These are phyloP conservation scores for Globisporangium mamillatum DNA, from an alignment of 352 stramenopile species.

Conservation along the genomic window DNA sequence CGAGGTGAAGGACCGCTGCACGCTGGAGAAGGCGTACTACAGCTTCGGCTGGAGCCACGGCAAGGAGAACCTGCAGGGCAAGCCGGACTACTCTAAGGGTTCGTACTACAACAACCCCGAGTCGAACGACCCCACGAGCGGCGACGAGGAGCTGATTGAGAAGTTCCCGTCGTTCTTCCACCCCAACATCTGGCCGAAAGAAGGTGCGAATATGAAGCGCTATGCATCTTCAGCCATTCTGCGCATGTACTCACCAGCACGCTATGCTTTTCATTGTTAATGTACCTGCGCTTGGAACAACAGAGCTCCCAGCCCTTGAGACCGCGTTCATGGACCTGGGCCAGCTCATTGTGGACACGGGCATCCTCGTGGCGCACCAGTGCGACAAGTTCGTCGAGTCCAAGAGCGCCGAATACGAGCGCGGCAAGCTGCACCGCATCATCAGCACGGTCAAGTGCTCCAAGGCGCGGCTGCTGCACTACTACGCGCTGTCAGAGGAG, in stretches of 20 bases:
- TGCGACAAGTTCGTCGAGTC: slow-evolving; percentile 90
- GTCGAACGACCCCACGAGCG: slow-evolving; percentile 77
- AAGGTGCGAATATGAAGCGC: slow-evolving; percentile 10
- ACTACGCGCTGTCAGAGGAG: slow-evolving; percentile 87
- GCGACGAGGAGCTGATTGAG: slow-evolving; percentile 71
- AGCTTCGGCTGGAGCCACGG: slow-evolving; percentile 96
- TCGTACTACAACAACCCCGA: slow-evolving; percentile 98
- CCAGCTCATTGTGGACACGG: slow-evolving; percentile 91
- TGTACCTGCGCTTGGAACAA: not conserved
- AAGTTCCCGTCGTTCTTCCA: slow-evolving; percentile 91
- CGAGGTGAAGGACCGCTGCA: slow-evolving; percentile 76
- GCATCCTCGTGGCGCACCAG: slow-evolving; percentile 87
- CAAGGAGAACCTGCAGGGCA: slow-evolving; percentile 93
- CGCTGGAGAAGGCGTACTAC: slow-evolving; percentile 89
- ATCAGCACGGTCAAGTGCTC: slow-evolving; percentile 86
- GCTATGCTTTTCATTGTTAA: not conserved
- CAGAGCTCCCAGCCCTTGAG: slow-evolving; percentile 81
- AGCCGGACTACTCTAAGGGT: slow-evolving; percentile 93
- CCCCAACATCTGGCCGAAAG: slow-evolving; percentile 92
- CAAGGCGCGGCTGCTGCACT: slow-evolving; percentile 95
- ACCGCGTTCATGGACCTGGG: slow-evolving; percentile 90
- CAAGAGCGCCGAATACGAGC: slow-evolving; percentile 74
- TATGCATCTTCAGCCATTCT: not conserved
- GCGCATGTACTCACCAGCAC: slow-evolving; percentile 10
- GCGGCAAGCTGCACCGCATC: slow-evolving; percentile 84